Percentiles rank a stretch among this genome's conserved stretches.
These are phyloP conservation scores for Pleurotus salmoneostramineus DNA, from an alignment of 768 basidiomycete species.

Conservation along the genomic window DNA sequence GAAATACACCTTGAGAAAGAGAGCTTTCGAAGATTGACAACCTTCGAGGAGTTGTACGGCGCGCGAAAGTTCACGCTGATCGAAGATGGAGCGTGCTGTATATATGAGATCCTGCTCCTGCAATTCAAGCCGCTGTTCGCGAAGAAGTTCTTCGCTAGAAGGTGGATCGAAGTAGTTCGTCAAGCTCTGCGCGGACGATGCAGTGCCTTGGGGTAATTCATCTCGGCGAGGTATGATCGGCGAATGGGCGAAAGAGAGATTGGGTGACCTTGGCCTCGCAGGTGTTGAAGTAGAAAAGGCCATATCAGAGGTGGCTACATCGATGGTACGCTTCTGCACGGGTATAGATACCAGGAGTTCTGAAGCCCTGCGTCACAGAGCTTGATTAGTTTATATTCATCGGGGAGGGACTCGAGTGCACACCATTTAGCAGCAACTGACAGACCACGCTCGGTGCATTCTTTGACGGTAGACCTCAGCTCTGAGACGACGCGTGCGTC, in stretches of 20 bases:
- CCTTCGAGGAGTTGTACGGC: conserved; percentile 60
- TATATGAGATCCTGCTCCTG: conserved; percentile 72
- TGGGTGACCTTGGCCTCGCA: conserved; percentile 41
- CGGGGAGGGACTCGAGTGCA: conserved; percentile 12
- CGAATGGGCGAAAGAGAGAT: conserved; percentile 33
- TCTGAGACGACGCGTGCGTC: conserved; percentile 52
- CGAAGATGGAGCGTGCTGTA: conserved; percentile 70
- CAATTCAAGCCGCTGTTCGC: conserved; percentile 45
- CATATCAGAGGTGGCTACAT: conserved; percentile 16
- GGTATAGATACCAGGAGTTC: conserved; percentile 68
- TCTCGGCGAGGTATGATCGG: conserved; percentile 27
- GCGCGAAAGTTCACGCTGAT: conserved; percentile 74
- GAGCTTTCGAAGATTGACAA: conserved; percentile 68
- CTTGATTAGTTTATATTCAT: not conserved
- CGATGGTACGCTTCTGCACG: conserved; percentile 32
- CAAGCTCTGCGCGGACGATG: conserved; percentile 14
- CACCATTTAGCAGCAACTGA: conserved; percentile 76
- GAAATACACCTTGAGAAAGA: conserved; percentile 77
- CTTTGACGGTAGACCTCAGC: conserved; percentile 58
- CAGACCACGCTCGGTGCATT: conserved; percentile 74
- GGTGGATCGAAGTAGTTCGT: conserved; percentile 25
- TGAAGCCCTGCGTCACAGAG: conserved; percentile 52
- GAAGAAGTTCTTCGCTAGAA: conserved; percentile 26
- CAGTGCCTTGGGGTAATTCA: conserved; percentile 25
- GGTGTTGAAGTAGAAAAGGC: conserved; percentile 60